These are phyloP conservation scores for Plasmodium coatneyi DNA, from an alignment of 169 alveolate species.

Conservation along the genomic window DNA sequence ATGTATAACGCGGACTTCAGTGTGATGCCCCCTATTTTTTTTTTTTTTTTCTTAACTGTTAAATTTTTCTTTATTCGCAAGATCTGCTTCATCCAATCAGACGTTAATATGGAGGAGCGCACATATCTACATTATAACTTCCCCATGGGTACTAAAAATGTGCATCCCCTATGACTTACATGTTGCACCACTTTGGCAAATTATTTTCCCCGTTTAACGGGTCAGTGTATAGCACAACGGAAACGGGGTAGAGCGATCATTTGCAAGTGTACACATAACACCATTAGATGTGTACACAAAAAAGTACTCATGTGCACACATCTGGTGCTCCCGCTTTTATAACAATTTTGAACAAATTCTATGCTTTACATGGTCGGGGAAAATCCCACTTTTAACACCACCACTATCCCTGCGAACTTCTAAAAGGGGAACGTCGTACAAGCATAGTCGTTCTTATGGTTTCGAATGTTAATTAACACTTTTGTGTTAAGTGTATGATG, in stretches of 20 bases:
- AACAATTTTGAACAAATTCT: neutral
- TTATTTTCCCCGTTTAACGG: neutral
- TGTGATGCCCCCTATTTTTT: conserved; percentile 2
- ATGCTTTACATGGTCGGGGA: neutral
- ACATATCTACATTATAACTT: neutral
- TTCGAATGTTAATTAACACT: neutral
- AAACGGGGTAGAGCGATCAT: neutral
- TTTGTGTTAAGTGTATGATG: neutral
- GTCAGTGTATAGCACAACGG: neutral
- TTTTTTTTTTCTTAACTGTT: neutral
- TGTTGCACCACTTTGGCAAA: neutral
- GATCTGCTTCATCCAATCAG: neutral
- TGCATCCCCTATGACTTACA: neutral
- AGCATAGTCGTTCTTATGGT: neutral
- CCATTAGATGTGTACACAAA: neutral
- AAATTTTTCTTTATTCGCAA: neutral
- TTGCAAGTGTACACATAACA: neutral
- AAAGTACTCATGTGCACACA: neutral
- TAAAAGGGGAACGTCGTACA: neutral
- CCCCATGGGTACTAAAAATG: neutral
- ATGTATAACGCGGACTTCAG: neutral
- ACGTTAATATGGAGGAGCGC: neutral
- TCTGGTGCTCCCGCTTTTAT: neutral
- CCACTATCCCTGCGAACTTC: neutral
- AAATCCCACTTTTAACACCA: neutral